A percentile compares a stretch with the other conserved stretches of the same genome.
Conservation (phyloP, 129 eudicot species). For the Saussurea involucrata region DNA sequence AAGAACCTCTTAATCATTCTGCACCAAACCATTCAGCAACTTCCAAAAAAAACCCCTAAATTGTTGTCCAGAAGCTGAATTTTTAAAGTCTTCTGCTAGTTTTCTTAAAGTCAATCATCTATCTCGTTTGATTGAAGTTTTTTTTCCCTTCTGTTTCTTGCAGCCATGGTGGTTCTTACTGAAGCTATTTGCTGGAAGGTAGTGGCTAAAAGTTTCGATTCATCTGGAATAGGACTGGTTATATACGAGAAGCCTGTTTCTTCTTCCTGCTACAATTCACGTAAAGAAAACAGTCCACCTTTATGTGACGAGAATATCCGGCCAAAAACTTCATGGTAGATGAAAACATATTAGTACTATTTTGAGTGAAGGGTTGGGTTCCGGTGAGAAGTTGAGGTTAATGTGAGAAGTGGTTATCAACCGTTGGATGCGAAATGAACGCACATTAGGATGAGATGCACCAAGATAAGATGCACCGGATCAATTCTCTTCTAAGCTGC, state of each 20-base stretch:
- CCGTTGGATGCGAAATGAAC: too few relatives aligned
- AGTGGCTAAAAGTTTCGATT: constrained; percentile 59
- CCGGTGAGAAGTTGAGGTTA: too few relatives aligned
- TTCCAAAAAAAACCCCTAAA: too few relatives aligned
- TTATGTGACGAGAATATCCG: constrained; percentile 48
- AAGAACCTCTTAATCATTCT: too few relatives aligned
- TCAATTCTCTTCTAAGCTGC: too few relatives aligned
- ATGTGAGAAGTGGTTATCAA: too few relatives aligned
- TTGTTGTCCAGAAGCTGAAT: neutral
- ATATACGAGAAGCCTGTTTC: constrained; percentile 89
- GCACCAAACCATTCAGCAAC: too few relatives aligned
- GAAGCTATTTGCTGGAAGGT: constrained; percentile 90
- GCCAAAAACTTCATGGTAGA: constrained; percentile 73
- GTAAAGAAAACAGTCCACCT: constrained; percentile 65
- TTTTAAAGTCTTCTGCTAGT: neutral
- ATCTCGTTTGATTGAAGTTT: neutral
- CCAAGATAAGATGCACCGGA: too few relatives aligned
- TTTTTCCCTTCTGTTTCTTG: constrained; percentile 27
- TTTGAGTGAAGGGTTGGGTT: too few relatives aligned
- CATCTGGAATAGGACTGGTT: constrained; percentile 73
- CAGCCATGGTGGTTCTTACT: constrained; percentile 88
- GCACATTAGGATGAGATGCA: too few relatives aligned
- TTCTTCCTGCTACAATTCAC: constrained; percentile 66
- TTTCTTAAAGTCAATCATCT: neutral
- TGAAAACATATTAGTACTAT: neutral